Base-by-base conservation (phyloP, 208 protist genomes). In the Strigomonas galati region DNA sequence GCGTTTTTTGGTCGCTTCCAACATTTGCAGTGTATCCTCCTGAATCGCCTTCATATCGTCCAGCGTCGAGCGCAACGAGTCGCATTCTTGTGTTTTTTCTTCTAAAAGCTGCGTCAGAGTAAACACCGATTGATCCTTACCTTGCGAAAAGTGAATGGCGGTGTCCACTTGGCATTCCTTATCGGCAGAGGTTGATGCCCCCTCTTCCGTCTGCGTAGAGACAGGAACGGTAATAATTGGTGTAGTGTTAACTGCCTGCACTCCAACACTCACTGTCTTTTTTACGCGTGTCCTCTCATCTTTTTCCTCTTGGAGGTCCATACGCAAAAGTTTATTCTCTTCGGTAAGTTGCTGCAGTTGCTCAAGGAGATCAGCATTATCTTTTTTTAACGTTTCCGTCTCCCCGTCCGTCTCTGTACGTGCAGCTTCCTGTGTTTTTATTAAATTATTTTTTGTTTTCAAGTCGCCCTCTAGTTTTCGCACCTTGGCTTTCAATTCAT, bases 31-130 rank as follows among this genome's bases (percentile, higher is more conserved):
- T 0, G 72, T 56, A 30, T 92, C 89, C 49, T 78, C 65, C 19
- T 89, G 83, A 12, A 81, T 62, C 2, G 68, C 70, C 19, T 62
- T 78, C 54, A 91, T 30, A 31, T 85, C 77, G 30, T 90, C 85
- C 0, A 94, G 62, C 12, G 70, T 60, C 17, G 63, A 76, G 12
- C 85, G 74, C 15, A 88, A 60, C 32, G 78, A 76, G 73, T 94
- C 89, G 56, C 69, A 82, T 65, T 92, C 85, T 12, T 79, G 67
- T 9, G 80, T 86, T 65, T 89, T 92, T 37, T 78, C 59, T 43
- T 92, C 85, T 27, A 94, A 60, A 19, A 76, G 67, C 44, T 84
- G 73, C 12, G 63, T 62, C 17, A 90, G 63, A 53, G 58, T 72
- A 51, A 77, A 63, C 14, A 74, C 58, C 37, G 84, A 78, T 31